Conservation (phyloP, 306 rosid genomes). For the Heteromeles arbutifolia region DNA sequence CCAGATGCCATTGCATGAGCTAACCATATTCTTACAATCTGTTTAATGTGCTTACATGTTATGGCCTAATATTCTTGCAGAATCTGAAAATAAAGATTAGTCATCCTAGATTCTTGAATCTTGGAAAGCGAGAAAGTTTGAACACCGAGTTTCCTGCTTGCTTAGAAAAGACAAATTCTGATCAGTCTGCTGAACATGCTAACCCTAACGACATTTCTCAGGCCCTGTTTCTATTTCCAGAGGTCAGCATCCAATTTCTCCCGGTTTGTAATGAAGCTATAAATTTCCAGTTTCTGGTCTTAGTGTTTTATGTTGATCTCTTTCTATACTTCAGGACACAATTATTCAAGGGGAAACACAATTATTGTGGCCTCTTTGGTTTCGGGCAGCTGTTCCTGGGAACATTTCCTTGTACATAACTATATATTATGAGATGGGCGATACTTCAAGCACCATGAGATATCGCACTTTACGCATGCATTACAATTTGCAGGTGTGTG, state of each 20-base stretch:
- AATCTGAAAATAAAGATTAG: slow-evolving; percentile 91
- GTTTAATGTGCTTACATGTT: slow-evolving; percentile 2
- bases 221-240: slow-evolving; percentile 65
- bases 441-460: slow-evolving; percentile 59
- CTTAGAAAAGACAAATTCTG: slow-evolving; percentile 49
- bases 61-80: slow-evolving; percentile 36
- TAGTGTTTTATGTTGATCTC: not conserved
- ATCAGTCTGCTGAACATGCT: slow-evolving; percentile 23
- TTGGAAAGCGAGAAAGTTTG: slow-evolving; percentile 59
- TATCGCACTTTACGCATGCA: slow-evolving; percentile 86
- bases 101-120: slow-evolving; percentile 69
- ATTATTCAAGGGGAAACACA: slow-evolving; percentile 57
- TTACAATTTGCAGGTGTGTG: slow-evolving; percentile 74
- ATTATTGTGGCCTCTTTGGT: slow-evolving; percentile 92
- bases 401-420: slow-evolving; percentile 61
- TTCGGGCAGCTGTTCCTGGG: slow-evolving; percentile 92
- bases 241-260: slow-evolving; percentile 47
- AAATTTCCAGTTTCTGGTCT: slow-evolving; percentile 22
- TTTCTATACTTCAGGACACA: slow-evolving; percentile 52
- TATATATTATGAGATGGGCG: slow-evolving; percentile 88
- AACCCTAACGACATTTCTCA: slow-evolving; percentile 37
- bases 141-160: slow-evolving; percentile 63
- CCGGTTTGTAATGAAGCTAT: slow-evolving; percentile 1
- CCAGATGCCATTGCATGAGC: slow-evolving; percentile 4
- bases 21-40: slow-evolving; percentile 20